Percentiles rank a stretch among this genome's conserved stretches.
These are phyloP conservation scores for Boletellus deceptivus DNA, from an alignment of 1,284 basidiomycete species.

Conservation along the genomic window DNA sequence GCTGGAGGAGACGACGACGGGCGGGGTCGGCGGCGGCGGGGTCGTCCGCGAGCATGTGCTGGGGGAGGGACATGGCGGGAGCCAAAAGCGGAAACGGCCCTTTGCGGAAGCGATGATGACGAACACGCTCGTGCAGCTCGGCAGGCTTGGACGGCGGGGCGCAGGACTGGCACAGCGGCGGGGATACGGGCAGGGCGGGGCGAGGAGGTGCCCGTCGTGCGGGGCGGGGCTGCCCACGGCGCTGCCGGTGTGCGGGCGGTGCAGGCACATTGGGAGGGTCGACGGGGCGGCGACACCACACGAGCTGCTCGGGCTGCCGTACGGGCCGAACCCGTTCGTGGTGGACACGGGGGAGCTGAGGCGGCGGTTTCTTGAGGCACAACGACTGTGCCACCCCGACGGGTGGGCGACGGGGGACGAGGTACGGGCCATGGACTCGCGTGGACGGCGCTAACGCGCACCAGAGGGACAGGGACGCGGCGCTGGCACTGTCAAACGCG, in stretches of 20 bases:
- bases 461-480: conserved; percentile 55
- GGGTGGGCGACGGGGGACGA: conserved; percentile 63
- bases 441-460: conserved; percentile 13
- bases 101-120: conserved; percentile 2
- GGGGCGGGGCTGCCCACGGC: conserved; percentile 52
- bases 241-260: conserved; percentile 67
- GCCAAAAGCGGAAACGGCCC: conserved; percentile 8
- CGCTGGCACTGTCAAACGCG: conserved; percentile 63
- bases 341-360: conserved; percentile 56
- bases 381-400: conserved; percentile 80
- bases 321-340: conserved; percentile 63
- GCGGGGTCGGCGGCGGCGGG: conserved; percentile 43
- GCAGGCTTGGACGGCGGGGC: conserved; percentile 10
- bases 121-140: conserved; percentile 14
- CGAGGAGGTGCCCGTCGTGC: conserved; percentile 57
- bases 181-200: conserved; percentile 10
- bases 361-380: conserved; percentile 61
- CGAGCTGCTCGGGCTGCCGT: conserved; percentile 59
- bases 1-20: conserved; percentile 41
- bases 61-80: conserved; percentile 21
- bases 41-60: conserved; percentile 36
- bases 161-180: conserved; percentile 14
- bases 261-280: conserved; percentile 61
- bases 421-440: conserved; percentile 21
- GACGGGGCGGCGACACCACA: conserved; percentile 52